Percentiles rank a stretch among this genome's conserved stretches.
Evolutionary conservation across 23 red algal species (phyloP).

Genomic region (Gracilariopsis chorda): DNA sequence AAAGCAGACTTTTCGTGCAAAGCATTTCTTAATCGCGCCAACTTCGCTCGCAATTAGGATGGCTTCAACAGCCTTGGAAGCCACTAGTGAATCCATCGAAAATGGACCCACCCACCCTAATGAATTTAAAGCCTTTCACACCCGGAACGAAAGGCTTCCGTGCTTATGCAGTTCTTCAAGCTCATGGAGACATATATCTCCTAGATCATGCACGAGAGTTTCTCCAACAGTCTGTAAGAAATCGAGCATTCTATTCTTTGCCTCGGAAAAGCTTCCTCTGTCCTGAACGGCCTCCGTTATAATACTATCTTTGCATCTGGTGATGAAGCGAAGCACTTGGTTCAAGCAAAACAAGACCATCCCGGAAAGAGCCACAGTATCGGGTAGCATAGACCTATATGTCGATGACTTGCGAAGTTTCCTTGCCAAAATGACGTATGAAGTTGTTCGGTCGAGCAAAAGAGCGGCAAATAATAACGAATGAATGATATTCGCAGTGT

Average conservation of each 20-base stretch:
- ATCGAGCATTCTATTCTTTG: background rate
- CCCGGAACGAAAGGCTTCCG: background rate
- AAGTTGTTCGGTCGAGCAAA: conserved; percentile 37
- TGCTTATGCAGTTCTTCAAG: background rate
- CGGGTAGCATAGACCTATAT: background rate
- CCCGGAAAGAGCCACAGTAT: background rate
- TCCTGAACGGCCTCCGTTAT: background rate
- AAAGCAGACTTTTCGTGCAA: conserved; percentile 17
- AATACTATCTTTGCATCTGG: background rate
- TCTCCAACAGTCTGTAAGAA: background rate
- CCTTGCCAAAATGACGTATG: conserved; percentile 20
- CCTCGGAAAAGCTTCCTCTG: background rate
- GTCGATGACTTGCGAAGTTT: background rate
- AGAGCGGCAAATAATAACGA: conserved; percentile 40
- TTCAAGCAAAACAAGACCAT: conserved; percentile 10
- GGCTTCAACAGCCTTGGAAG: conserved; percentile 17
- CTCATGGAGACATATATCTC: background rate
- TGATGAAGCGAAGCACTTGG: background rate
- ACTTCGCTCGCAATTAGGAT: conserved; percentile 38
- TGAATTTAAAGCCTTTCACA: background rate
- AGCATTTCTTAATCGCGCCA: background rate
- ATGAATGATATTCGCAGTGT: background rate
- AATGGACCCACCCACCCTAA: background rate
- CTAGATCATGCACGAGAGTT: conserved; percentile 12
- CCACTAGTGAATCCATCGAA: conserved; percentile 39